These are phyloP conservation scores for Chaetomium fimeti DNA, from an alignment of 495 filamentous ascomycete genomes.

Conservation along the genomic window DNA sequence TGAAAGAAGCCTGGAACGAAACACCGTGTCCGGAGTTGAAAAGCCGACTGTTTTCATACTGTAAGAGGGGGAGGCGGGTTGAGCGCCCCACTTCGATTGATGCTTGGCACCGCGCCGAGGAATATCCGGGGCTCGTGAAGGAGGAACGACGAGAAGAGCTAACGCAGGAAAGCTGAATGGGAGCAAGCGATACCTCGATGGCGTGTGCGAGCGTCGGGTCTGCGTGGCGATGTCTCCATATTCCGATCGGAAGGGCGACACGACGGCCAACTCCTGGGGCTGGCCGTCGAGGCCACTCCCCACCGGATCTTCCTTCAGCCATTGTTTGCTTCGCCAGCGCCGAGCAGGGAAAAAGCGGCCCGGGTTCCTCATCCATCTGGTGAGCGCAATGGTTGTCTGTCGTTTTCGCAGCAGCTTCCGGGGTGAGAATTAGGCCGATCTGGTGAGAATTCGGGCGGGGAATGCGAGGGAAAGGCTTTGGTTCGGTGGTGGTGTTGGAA, in stretches of 20 bases:
- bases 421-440: neutral
- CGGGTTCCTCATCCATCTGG: conserved; percentile 4
- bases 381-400: neutral
- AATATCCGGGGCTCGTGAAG: conserved; percentile 4
- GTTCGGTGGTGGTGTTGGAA: conserved; percentile 8
- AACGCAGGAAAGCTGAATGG: neutral
- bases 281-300: neutral
- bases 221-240: neutral
- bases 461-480: neutral
- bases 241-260: neutral
- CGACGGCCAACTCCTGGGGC: neutral
- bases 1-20: no score
- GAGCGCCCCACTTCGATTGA: conserved; percentile 1
- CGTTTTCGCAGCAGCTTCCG: neutral
- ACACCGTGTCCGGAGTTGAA: conserved; percentile 15
- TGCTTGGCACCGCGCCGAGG: conserved; percentile 19
- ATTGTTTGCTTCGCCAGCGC: conserved; percentile 4
- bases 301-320: neutral
- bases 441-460: neutral
- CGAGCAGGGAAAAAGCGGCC: conserved; percentile 2
- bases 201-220: neutral
- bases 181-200: neutral
- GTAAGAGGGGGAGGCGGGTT: neutral
- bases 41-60: neutral
- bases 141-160: neutral